Conservation (phyloP, 306 rosid genomes). For the Luffa acutangula region DNA sequence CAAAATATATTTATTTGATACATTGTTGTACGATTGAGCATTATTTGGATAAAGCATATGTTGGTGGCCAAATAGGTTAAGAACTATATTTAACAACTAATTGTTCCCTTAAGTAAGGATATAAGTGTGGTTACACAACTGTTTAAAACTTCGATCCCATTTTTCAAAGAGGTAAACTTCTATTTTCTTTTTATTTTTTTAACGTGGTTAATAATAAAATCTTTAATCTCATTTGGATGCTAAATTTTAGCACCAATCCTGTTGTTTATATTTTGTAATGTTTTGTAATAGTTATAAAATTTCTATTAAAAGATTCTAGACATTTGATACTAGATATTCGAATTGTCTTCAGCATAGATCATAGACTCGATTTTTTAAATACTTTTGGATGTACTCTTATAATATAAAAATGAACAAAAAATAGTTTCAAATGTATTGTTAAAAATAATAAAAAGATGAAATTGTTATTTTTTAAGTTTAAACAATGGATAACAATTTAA, state of each 20-base stretch:
- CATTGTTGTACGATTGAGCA: neutral
- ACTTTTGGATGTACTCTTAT: no score
- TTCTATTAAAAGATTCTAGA: neutral
- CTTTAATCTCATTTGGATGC: neutral
- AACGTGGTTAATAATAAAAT: neutral
- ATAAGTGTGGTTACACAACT: neutral
- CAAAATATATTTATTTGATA: no score
- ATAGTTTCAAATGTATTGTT: neutral
- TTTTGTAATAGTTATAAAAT: neutral
- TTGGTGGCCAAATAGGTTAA: neutral
- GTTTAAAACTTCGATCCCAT: neutral
- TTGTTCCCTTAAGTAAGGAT: neutral
- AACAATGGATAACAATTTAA: no score
- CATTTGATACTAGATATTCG: neutral
- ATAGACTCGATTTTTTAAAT: no score
- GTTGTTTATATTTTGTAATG: neutral
- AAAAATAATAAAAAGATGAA: no score
- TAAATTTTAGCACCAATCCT: neutral
- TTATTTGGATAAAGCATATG: neutral
- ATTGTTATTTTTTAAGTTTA: no score
- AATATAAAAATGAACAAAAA: no score
- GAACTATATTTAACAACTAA: neutral
- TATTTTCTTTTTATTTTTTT: neutral
- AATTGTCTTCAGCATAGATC: neutral
- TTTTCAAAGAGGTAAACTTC: neutral